Conservation (phyloP, 2,329 filamentous ascomycete species). For the Aspergillus niger region DNA sequence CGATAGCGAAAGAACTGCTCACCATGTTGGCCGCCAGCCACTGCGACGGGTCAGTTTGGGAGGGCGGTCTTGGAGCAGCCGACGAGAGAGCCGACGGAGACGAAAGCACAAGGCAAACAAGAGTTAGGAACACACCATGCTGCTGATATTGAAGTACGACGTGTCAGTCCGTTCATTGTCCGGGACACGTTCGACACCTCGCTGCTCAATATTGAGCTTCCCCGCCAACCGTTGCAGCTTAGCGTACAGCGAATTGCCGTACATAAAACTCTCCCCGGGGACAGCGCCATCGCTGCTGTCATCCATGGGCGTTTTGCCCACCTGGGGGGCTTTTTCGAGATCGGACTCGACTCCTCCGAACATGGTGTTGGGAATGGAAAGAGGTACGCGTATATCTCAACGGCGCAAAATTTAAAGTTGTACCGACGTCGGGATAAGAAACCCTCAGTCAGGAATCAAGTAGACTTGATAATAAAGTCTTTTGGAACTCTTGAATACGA, state of each 20-base stretch:
- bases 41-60: slow-evolving; percentile 45
- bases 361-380: slow-evolving; percentile 19
- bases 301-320: slow-evolving; percentile 28
- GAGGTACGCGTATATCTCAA: slow-evolving; percentile 12
- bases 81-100: slow-evolving; percentile 11
- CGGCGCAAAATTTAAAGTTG: slow-evolving; percentile 6
- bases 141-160: slow-evolving; percentile 67
- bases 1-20: slow-evolving; percentile 74
- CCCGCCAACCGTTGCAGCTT: slow-evolving; percentile 65
- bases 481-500: slow-evolving; percentile 13
- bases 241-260: slow-evolving; percentile 59
- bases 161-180: slow-evolving; percentile 68
- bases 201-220: slow-evolving; percentile 68
- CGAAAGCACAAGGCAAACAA: slow-evolving; percentile 11
- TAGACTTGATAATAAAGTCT: slow-evolving; percentile 12
- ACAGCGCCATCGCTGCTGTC: slow-evolving; percentile 53
- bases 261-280: slow-evolving; percentile 60
- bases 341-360: slow-evolving; percentile 28
- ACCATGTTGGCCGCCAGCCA: slow-evolving; percentile 81
- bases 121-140: slow-evolving; percentile 60
- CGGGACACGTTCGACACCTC: slow-evolving; percentile 75
- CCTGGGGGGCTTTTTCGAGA: slow-evolving; percentile 37
- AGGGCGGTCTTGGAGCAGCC: slow-evolving; percentile 12
- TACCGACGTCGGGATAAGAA: slow-evolving; percentile 1
- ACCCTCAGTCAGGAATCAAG: slow-evolving; percentile 19